Evolutionary conservation across 192 early-diverging fungal genomes (phyloP).

Genomic region (Coemansia sp.): DNA sequence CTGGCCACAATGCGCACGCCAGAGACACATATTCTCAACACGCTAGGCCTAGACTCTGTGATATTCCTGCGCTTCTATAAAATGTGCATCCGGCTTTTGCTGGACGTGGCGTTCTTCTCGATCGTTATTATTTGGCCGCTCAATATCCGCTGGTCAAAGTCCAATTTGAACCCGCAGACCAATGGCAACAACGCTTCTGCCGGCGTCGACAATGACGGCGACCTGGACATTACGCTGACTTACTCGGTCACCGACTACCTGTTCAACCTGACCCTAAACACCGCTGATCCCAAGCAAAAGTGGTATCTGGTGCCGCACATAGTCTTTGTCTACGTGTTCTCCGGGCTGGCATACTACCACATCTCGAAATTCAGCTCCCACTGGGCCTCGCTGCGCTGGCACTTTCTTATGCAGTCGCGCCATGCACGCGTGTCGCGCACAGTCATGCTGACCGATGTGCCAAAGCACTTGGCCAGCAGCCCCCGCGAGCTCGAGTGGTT

Average conservation of each 20-base stretch:
- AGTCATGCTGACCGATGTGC: slow-evolving; percentile 70
- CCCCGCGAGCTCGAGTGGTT: slow-evolving; percentile 66
- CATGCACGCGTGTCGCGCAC: slow-evolving; percentile 59
- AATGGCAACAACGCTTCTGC: background rate
- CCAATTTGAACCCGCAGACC: slow-evolving; percentile 26
- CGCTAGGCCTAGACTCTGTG: slow-evolving; percentile 53
- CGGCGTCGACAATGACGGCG: slow-evolving; percentile 6
- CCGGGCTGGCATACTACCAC: slow-evolving; percentile 53
- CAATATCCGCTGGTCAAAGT: slow-evolving; percentile 50
- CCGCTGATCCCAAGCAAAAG: slow-evolving; percentile 35
- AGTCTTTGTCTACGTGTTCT: slow-evolving; percentile 52
- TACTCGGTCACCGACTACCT: slow-evolving; percentile 51
- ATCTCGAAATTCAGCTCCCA: slow-evolving; percentile 51
- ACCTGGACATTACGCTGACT: slow-evolving; percentile 14
- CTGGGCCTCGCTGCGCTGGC: slow-evolving; percentile 56
- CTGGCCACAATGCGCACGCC: slow-evolving; percentile 49
- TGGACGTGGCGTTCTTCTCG: slow-evolving; percentile 44
- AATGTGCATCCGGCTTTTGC: slow-evolving; percentile 48
- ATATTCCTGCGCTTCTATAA: slow-evolving; percentile 57
- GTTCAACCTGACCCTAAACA: slow-evolving; percentile 50
- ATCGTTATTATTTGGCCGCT: slow-evolving; percentile 50
- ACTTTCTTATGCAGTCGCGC: slow-evolving; percentile 52
- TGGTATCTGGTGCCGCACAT: slow-evolving; percentile 51
- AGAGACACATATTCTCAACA: slow-evolving; percentile 54
- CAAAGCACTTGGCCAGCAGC: slow-evolving; percentile 50